Conservation (phyloP, 805 yeast species). For the Lachancea waltii region DNA sequence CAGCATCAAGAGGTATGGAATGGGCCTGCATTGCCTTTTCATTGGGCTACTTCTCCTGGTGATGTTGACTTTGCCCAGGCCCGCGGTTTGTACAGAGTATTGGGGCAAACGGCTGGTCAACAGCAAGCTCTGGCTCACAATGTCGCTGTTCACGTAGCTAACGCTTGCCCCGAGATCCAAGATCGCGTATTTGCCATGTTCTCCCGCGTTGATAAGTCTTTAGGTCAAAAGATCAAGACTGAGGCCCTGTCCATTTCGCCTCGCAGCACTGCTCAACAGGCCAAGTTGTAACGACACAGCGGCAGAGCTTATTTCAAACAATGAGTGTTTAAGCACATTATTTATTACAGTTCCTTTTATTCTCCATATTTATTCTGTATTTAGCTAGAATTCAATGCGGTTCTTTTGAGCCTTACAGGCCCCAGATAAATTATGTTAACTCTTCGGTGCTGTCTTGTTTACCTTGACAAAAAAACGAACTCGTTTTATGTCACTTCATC, state of each 20-base stretch:
- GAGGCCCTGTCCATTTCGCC: constrained; percentile 37
- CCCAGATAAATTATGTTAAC: too few species aligned
- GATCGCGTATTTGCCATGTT: constrained; percentile 75
- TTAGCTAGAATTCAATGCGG: constrained; percentile 7
- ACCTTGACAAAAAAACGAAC: too few species aligned
- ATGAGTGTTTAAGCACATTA: too few species aligned
- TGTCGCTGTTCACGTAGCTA: constrained; percentile 64
- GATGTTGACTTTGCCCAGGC: constrained; percentile 76
- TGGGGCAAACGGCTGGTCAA: constrained; percentile 72
- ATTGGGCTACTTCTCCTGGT: constrained; percentile 63
- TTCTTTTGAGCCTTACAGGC: too few species aligned
- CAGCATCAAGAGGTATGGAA: constrained; percentile 74
- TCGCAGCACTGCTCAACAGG: constrained; percentile 9
- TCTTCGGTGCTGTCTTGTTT: too few species aligned
- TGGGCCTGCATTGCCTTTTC: constrained; percentile 78
- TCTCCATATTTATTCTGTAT: too few species aligned
- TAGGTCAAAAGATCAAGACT: constrained; percentile 61
- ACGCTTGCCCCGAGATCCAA: constrained; percentile 70
- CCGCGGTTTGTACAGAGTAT: constrained; percentile 66
- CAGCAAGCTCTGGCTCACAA: constrained; percentile 81
- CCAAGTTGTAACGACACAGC: constrained; percentile 11
- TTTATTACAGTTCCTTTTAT: too few species aligned
- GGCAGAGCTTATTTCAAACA: neutral
- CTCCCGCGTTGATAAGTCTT: constrained; percentile 58
- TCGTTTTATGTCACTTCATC: too few species aligned